phyloP scores from a whole-genome alignment of 1,284 basidiomycete genomes.

The Microbotryum lychnidis-dioicae region DNA sequence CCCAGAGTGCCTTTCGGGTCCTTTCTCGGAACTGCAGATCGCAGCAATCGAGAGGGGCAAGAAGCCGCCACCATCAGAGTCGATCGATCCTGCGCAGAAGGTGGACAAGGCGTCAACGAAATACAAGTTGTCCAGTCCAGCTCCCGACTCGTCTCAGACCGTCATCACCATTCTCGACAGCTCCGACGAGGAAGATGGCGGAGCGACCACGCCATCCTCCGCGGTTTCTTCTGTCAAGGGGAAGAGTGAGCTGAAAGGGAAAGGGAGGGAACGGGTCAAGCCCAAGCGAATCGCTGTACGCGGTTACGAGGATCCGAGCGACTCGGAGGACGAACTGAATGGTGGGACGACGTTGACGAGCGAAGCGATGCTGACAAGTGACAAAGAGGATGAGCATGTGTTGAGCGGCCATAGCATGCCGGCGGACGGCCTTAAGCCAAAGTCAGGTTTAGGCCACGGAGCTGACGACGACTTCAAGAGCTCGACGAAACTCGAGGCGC shows the following conservation, averaged over 20 bases:
- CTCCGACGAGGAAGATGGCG: conserved; percentile 16
- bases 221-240: not conserved
- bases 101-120: too few species aligned
- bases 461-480: conserved; percentile 32
- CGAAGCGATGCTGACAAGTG: conserved; percentile 3
- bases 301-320: not conserved
- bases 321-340: conserved; percentile 10
- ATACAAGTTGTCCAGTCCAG: not conserved
- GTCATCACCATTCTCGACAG: conserved; percentile 25
- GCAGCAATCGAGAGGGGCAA: conserved; percentile 1
- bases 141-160: conserved; percentile 5
- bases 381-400: not conserved
- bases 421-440: not conserved
- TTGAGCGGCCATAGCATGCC: not conserved
- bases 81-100: conserved; percentile 4
- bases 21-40: conserved; percentile 17
- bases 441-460: not conserved
- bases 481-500: conserved; percentile 39
- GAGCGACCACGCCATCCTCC: not conserved
- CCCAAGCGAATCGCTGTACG: not conserved
- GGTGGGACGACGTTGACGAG: not conserved
- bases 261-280: not conserved
- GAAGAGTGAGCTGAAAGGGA: not conserved
- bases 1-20: conserved; percentile 17
- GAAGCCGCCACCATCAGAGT: conserved; percentile 13